Conservation (phyloP, 2,329 filamentous ascomycete species). For the Pseudocercospora pini-densiflorae region DNA sequence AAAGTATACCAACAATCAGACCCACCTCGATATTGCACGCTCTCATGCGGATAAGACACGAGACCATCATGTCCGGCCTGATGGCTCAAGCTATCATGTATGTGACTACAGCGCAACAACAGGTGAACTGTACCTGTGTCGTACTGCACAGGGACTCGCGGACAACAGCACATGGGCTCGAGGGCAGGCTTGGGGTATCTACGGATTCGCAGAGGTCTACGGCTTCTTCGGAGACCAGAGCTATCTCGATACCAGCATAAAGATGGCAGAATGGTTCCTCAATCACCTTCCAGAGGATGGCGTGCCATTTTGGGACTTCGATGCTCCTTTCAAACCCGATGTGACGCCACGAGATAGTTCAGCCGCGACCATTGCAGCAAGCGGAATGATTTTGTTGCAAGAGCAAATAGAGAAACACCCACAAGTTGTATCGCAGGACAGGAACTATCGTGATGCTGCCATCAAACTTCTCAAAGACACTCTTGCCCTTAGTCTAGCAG, state of each 20-base stretch:
- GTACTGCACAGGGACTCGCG: constrained; percentile 26
- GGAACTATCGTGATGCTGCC: constrained; percentile 20
- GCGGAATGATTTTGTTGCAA: constrained; percentile 24
- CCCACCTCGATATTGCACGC: constrained; percentile 18
- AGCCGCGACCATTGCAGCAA: constrained; percentile 24
- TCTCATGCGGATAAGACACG: constrained; percentile 24
- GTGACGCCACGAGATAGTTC: constrained; percentile 26
- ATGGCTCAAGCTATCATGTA: constrained; percentile 27
- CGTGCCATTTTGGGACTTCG: constrained; percentile 26
- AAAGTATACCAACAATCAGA: constrained; percentile 20
- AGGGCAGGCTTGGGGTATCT: constrained; percentile 27
- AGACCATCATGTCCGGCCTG: constrained; percentile 20
- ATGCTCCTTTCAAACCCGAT: constrained; percentile 16
- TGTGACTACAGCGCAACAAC: constrained; percentile 23
- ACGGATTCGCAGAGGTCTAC: constrained; percentile 28
- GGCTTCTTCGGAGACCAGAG: constrained; percentile 9
- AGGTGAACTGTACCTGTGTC: constrained; percentile 25
- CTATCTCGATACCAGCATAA: constrained; percentile 19
- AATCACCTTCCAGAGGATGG: constrained; percentile 26
- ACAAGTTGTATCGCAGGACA: not conserved
- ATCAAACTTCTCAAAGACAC: constrained; percentile 14
- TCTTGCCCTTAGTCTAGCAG: constrained; percentile 19
- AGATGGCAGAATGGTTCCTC: constrained; percentile 24
- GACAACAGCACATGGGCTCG: constrained; percentile 28
- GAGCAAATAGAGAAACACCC: constrained; percentile 17